phyloP scores from a whole-genome alignment of 345 rosid genomes.

The Rhizophora mangle region DNA sequence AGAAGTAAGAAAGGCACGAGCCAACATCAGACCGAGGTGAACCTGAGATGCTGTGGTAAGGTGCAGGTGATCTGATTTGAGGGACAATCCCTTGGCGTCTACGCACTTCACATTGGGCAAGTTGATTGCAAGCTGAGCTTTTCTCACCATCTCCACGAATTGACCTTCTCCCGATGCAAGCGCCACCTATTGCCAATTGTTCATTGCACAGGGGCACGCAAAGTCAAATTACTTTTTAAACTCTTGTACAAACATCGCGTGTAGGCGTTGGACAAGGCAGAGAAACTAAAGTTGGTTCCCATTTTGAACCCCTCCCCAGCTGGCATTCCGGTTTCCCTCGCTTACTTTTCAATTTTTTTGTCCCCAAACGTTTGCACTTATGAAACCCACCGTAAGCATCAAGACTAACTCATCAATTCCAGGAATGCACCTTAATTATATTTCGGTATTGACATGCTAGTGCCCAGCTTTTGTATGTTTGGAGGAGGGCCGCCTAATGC shows the following conservation, averaged over 20 bases:
- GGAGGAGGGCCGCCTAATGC: not conserved
- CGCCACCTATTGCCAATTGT: constrained; percentile 28
- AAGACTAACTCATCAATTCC: too few relatives aligned
- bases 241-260: not conserved
- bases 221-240: too few relatives aligned
- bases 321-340: too few relatives aligned
- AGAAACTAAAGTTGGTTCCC: not conserved
- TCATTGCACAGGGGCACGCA: not conserved
- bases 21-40: constrained; percentile 28
- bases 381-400: too few relatives aligned
- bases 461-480: not conserved
- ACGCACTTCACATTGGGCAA: constrained; percentile 31
- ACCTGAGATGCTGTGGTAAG: constrained; percentile 37
- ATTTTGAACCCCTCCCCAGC: too few relatives aligned
- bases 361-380: too few relatives aligned
- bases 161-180: constrained; percentile 41
- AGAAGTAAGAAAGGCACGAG: constrained; percentile 22
- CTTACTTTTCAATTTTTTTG: too few relatives aligned
- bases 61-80: constrained; percentile 35
- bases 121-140: constrained; percentile 26
- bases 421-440: too few relatives aligned
- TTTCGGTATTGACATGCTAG: too few relatives aligned
- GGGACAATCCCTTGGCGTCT: constrained; percentile 40
- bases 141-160: constrained; percentile 34
- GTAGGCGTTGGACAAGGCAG: not conserved